Percentiles rank a stretch among this genome's conserved stretches.
phyloP scores from a whole-genome alignment of 2,329 filamentous ascomycete species.

The Botrytis fragariae region DNA sequence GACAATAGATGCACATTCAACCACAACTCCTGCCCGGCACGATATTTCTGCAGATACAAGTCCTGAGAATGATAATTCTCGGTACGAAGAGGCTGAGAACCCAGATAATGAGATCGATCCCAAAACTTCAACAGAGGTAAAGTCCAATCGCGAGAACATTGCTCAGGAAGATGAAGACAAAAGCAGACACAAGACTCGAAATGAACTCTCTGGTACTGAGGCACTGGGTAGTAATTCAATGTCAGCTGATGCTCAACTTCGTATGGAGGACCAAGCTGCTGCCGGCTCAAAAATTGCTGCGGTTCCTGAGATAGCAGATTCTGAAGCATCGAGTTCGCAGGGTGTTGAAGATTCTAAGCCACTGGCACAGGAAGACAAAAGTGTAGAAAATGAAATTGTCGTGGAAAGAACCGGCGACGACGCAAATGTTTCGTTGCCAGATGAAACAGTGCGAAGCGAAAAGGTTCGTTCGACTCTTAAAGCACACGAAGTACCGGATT shows the following conservation, averaged over 20 bases:
- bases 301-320: slow-evolving; percentile 28
- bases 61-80: slow-evolving; percentile 64
- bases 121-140: slow-evolving; percentile 39
- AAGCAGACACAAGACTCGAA: slow-evolving; percentile 32
- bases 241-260: slow-evolving; percentile 58
- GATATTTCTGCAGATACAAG: slow-evolving; percentile 72
- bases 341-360: not conserved
- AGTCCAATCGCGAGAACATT: slow-evolving; percentile 29
- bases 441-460: slow-evolving; percentile 21
- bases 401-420: not conserved
- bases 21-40: slow-evolving; percentile 67
- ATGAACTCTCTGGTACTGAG: slow-evolving; percentile 42
- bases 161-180: slow-evolving; percentile 41
- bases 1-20: slow-evolving; percentile 66
- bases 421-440: not conserved
- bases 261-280: slow-evolving; percentile 50
- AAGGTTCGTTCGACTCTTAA: slow-evolving; percentile 19
- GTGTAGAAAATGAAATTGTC: slow-evolving; percentile 10
- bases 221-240: slow-evolving; percentile 42
- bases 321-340: slow-evolving; percentile 11
- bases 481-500: slow-evolving; percentile 31
- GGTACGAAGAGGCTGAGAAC: slow-evolving; percentile 50
- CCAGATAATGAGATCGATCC: slow-evolving; percentile 45
- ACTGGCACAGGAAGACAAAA: not conserved
- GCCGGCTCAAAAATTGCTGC: slow-evolving; percentile 26